Percentiles rank a stretch among this genome's conserved stretches.
phyloP scores from a whole-genome alignment of 208 protist species.

The Trypanosoma conorhini region DNA sequence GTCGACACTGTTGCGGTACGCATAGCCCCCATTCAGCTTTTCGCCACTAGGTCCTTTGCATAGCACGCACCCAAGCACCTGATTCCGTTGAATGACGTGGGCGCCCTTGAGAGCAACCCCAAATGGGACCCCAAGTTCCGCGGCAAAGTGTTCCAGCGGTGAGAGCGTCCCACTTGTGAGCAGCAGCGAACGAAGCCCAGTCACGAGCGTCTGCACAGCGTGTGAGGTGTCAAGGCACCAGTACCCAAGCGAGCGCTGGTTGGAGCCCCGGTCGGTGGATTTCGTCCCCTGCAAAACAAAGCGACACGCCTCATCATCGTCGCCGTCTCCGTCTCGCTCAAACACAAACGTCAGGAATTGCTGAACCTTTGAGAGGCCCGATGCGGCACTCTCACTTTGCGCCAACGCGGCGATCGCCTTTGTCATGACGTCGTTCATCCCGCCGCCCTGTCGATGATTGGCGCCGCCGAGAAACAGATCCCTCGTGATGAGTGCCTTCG shows the following conservation, averaged over 20 bases:
- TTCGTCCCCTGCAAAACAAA: constrained; percentile 62
- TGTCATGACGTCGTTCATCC: constrained; percentile 61
- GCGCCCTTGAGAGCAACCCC: constrained; percentile 76
- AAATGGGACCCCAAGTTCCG: constrained; percentile 91
- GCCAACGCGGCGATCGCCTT: constrained; percentile 64
- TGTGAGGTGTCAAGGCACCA: constrained; percentile 92
- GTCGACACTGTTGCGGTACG: constrained; percentile 66
- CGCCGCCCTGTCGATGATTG: constrained; percentile 8
- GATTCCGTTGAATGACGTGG: constrained; percentile 91
- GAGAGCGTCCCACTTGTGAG: constrained; percentile 97
- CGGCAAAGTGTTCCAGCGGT: constrained; percentile 93
- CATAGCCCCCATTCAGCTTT: constrained; percentile 84
- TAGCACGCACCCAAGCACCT: constrained; percentile 70
- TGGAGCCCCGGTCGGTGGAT: background rate
- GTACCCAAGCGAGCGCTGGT: constrained; percentile 69
- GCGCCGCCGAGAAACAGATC: constrained; percentile 53
- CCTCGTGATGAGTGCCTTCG: constrained; percentile 69
- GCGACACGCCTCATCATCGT: constrained; percentile 47
- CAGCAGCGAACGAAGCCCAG: constrained; percentile 63
- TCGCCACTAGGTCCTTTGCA: constrained; percentile 69
- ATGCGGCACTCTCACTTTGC: constrained; percentile 57
- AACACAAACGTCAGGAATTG: constrained; percentile 77
- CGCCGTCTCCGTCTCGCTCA: constrained; percentile 20
- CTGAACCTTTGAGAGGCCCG: constrained; percentile 67
- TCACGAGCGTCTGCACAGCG: constrained; percentile 70